phyloP scores from a whole-genome alignment of 495 filamentous ascomycete species.

The Chaetomidium leptoderma region DNA sequence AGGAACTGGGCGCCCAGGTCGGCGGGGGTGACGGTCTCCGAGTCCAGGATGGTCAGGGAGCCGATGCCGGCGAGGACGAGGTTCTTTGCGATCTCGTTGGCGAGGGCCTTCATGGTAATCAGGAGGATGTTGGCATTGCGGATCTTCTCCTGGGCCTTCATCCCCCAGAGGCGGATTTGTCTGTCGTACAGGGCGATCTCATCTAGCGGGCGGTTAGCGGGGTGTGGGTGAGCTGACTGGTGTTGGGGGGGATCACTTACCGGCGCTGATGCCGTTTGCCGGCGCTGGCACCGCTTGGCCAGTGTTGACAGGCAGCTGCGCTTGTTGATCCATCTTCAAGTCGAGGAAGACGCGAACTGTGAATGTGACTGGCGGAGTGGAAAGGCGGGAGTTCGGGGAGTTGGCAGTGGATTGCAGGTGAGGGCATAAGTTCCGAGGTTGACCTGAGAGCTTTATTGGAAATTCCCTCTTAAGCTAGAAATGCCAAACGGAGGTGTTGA shows the following conservation, averaged over 20 bases:
- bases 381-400: neutral
- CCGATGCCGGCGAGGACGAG: constrained; percentile 93
- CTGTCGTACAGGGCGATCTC: constrained; percentile 98
- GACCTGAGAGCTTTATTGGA: neutral
- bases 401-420: neutral
- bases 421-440: neutral
- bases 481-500: too few species aligned
- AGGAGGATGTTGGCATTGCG: constrained; percentile 88
- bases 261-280: constrained; percentile 22
- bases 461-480: too few species aligned
- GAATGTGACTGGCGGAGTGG: neutral
- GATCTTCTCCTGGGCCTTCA: constrained; percentile 85
- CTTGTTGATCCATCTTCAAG: constrained; percentile 3
- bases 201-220: constrained; percentile 49
- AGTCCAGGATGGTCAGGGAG: constrained; percentile 84
- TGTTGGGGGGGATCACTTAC: constrained; percentile 18
- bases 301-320: neutral
- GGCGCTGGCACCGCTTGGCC: neutral
- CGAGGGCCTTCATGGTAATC: constrained; percentile 82
- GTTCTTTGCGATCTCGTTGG: constrained; percentile 94
- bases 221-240: neutral
- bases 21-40: constrained; percentile 67
- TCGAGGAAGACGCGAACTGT: neutral
- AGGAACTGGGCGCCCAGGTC: constrained; percentile 92
- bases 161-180: constrained; percentile 97